Conservation (phyloP, 1,139 yeast species). For the Zygosaccharomyces sapae region DNA sequence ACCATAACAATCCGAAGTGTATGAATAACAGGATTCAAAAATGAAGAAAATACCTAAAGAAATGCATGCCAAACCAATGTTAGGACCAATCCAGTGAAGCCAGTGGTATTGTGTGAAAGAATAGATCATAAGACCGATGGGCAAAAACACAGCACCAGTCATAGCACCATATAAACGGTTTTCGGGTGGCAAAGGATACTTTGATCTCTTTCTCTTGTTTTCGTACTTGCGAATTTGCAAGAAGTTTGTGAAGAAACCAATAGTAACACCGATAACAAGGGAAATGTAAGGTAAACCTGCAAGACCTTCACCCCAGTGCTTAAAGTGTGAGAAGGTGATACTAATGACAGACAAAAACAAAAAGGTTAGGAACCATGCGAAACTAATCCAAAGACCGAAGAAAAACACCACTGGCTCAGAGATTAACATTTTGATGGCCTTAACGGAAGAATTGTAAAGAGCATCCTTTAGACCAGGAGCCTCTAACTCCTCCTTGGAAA, state of each 20-base stretch:
- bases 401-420: constrained; percentile 7
- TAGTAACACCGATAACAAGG: constrained; percentile 4
- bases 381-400: constrained; percentile 6
- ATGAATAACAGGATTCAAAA: constrained; percentile 5
- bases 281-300: constrained; percentile 9
- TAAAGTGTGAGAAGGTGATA: constrained; percentile 3
- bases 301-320: constrained; percentile 9
- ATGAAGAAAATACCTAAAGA: constrained; percentile 8
- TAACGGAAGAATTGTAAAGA: constrained; percentile 4
- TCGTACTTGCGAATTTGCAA: constrained; percentile 4
- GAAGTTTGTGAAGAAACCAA: constrained; percentile 5
- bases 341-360: constrained; percentile 6
- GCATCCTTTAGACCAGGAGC: constrained; percentile 6
- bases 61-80: constrained; percentile 6
- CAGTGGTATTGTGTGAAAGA: constrained; percentile 7
- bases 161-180: constrained; percentile 8
- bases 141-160: constrained; percentile 7
- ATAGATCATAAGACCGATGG: constrained; percentile 7
- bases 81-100: constrained; percentile 10
- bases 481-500: constrained; percentile 5
- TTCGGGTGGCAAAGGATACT: constrained; percentile 8
- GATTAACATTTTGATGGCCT: constrained; percentile 3
- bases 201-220: constrained; percentile 1
- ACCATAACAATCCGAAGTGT: constrained; percentile 8
- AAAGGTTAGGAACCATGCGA: constrained; percentile 6